Conservation (phyloP, 2,329 filamentous ascomycete genomes). For the Cordyceps pruinosa region DNA sequence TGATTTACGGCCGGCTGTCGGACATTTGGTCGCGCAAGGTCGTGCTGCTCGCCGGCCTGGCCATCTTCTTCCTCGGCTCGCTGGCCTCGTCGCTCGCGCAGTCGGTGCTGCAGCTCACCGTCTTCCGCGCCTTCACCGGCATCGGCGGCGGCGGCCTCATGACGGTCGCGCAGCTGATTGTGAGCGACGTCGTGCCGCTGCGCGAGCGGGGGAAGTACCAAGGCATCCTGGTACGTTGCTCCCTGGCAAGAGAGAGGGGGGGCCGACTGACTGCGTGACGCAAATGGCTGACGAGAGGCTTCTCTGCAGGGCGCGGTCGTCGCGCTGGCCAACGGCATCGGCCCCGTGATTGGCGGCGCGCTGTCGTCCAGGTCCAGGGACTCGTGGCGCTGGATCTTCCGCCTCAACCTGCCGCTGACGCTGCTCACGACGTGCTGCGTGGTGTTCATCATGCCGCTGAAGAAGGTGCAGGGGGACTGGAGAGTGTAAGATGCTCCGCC, state of each 20-base stretch:
- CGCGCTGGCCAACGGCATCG: conserved; percentile 47
- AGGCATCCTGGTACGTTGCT: conserved; percentile 39
- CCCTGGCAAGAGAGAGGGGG: too few relatives aligned
- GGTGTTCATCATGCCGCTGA: conserved; percentile 50
- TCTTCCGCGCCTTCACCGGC: conserved; percentile 36
- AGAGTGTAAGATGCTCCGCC: conserved; percentile 27
- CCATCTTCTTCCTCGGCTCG: conserved; percentile 37
- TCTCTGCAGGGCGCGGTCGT: conserved; percentile 37
- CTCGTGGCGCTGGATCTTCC: conserved; percentile 48
- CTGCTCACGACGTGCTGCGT: conserved; percentile 39
- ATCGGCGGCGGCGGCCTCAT: conserved; percentile 68
- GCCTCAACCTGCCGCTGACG: conserved; percentile 47
- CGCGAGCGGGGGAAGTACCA: conserved; percentile 68
- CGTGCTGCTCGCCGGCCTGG: conserved; percentile 31
- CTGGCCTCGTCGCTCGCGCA: conserved; percentile 36
- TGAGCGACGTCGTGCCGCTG: conserved; percentile 65
- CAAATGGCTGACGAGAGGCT: neutral
- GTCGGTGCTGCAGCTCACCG: conserved; percentile 32
- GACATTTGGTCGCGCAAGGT: conserved; percentile 41
- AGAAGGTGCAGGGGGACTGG: conserved; percentile 47
- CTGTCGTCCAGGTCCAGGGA: conserved; percentile 38
- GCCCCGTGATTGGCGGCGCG: conserved; percentile 46
- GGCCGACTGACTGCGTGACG: too few relatives aligned
- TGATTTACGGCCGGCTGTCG: conserved; percentile 39
- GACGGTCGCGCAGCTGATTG: conserved; percentile 60